A percentile compares a stretch with the other conserved stretches of the same genome.
phyloP scores from a whole-genome alignment of 1,284 basidiomycete genomes.

The Microbotryum violaceum region DNA sequence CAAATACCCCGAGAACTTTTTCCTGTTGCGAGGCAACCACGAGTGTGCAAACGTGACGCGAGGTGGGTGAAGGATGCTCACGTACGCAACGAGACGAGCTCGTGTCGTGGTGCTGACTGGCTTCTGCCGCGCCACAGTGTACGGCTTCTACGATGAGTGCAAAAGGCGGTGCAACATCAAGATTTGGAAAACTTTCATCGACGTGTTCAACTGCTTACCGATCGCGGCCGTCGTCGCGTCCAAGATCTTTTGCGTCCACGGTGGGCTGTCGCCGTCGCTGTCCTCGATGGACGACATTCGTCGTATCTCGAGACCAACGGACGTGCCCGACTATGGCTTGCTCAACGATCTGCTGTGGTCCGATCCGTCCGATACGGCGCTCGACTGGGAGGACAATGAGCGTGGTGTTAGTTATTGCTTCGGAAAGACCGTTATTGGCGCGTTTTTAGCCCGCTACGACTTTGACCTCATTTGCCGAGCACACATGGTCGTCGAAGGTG shows the following conservation, averaged over 20 bases:
- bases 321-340: slow-evolving; percentile 98
- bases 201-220: slow-evolving; percentile 98
- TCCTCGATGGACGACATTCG: slow-evolving; percentile 99
- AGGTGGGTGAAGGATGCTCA: slow-evolving; percentile 51
- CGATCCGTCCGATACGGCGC: slow-evolving; percentile 93
- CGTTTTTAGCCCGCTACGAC: slow-evolving; percentile 63
- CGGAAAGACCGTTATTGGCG: slow-evolving; percentile 90
- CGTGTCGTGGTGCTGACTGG: slow-evolving; percentile 19
- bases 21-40: slow-evolving; percentile 94
- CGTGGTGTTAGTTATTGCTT: slow-evolving; percentile 99
- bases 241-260: slow-evolving; percentile 99
- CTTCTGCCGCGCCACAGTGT: slow-evolving; percentile 53
- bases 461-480: slow-evolving; percentile 99
- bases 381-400: slow-evolving; percentile 99
- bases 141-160: slow-evolving; percentile 99
- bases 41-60: slow-evolving; percentile 98
- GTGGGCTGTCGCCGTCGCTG: slow-evolving; percentile 93
- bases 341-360: slow-evolving; percentile 98
- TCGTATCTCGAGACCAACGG: slow-evolving; percentile 93
- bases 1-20: slow-evolving; percentile 99
- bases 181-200: slow-evolving; percentile 99
- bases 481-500: slow-evolving; percentile 93
- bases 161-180: slow-evolving; percentile 99
- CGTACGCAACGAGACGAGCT: neutral
- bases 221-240: slow-evolving; percentile 98